Evolutionary conservation across 2,329 filamentous ascomycete genomes (phyloP).

Genomic region (Ophiostoma montium): DNA sequence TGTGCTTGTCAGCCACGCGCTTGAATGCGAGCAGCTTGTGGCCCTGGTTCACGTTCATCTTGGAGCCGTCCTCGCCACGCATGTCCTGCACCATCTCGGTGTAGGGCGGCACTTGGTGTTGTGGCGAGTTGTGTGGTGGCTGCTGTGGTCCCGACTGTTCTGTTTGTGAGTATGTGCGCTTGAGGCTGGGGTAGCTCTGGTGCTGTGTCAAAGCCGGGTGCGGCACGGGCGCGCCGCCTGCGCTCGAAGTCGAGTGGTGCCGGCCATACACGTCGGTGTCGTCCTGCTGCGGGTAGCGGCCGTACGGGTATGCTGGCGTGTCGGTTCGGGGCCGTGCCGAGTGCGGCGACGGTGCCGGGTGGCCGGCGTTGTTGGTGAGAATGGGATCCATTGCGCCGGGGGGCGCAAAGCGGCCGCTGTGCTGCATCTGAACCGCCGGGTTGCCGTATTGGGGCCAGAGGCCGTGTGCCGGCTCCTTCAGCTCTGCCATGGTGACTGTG

Average conservation of each 20-base stretch:
- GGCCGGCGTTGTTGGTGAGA: slow-evolving; percentile 22
- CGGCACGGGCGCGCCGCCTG: slow-evolving; percentile 2
- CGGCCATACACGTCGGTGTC: slow-evolving; percentile 40
- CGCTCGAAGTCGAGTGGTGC: slow-evolving; percentile 18
- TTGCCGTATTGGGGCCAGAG: slow-evolving; percentile 45
- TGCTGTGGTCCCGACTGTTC: slow-evolving; percentile 20
- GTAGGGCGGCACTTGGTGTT: slow-evolving; percentile 28
- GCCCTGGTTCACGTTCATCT: slow-evolving; percentile 43
- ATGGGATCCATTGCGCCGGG: slow-evolving; percentile 31
- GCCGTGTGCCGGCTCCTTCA: slow-evolving; percentile 45
- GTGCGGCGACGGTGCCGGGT: slow-evolving; percentile 28
- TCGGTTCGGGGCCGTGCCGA: slow-evolving; percentile 34
- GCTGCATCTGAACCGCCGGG: slow-evolving; percentile 35
- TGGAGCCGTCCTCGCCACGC: slow-evolving; percentile 38
- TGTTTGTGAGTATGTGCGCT: slow-evolving; percentile 42
- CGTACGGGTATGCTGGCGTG: slow-evolving; percentile 36
- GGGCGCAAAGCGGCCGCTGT: slow-evolving; percentile 33
- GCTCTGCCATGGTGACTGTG: slow-evolving; percentile 48
- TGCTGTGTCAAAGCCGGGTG: slow-evolving; percentile 32
- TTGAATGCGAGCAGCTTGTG: slow-evolving; percentile 47
- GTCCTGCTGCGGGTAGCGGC: slow-evolving; percentile 40
- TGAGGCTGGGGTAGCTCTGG: slow-evolving; percentile 40
- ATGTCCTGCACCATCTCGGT: slow-evolving; percentile 48
- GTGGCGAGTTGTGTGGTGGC: neutral
- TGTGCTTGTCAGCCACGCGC: slow-evolving; percentile 43